Evolutionary conservation across 352 stramenopile species (phyloP).

Genomic region (Globisporangium splendens): DNA sequence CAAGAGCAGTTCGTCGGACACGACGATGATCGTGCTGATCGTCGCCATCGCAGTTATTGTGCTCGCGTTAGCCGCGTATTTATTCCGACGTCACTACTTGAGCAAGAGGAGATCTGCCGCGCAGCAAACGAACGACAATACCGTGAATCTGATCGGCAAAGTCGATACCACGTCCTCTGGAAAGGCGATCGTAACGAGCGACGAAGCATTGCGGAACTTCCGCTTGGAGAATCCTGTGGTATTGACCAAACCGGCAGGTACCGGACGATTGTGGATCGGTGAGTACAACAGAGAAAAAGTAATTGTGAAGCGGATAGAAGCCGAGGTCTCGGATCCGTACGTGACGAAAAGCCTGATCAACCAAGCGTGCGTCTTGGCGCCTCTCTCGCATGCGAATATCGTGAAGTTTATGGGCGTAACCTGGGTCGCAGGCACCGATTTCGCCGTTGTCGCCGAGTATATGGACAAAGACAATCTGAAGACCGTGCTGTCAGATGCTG

Average conservation of each 20-base stretch:
- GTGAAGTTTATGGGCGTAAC: constrained; percentile 62
- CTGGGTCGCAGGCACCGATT: constrained; percentile 75
- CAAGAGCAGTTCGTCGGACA: constrained; percentile 14
- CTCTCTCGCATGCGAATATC: constrained; percentile 62
- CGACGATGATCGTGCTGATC: constrained; percentile 50
- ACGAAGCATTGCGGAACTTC: constrained; percentile 54
- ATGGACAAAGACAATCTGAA: constrained; percentile 70
- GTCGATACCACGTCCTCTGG: constrained; percentile 25
- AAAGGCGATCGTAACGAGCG: constrained; percentile 61
- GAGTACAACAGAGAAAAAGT: constrained; percentile 56
- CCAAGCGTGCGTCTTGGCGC: constrained; percentile 43
- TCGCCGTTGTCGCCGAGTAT: constrained; percentile 69
- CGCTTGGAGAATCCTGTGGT: constrained; percentile 47
- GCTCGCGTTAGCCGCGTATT: constrained; percentile 31
- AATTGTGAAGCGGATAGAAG: constrained; percentile 70
- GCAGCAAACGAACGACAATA: constrained; percentile 18
- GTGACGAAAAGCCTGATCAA: constrained; percentile 63
- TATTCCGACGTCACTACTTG: constrained; percentile 32
- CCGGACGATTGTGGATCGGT: constrained; percentile 49
- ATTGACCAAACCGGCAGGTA: constrained; percentile 49
- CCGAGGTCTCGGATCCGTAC: constrained; percentile 50
- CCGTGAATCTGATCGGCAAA: constrained; percentile 48
- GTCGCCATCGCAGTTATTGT: constrained; percentile 37
- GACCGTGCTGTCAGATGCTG: constrained; percentile 46
- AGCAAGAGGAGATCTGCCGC: constrained; percentile 15